Base-by-base conservation (phyloP, 140 eudicot species). In the Ambrosia hybrid region DNA sequence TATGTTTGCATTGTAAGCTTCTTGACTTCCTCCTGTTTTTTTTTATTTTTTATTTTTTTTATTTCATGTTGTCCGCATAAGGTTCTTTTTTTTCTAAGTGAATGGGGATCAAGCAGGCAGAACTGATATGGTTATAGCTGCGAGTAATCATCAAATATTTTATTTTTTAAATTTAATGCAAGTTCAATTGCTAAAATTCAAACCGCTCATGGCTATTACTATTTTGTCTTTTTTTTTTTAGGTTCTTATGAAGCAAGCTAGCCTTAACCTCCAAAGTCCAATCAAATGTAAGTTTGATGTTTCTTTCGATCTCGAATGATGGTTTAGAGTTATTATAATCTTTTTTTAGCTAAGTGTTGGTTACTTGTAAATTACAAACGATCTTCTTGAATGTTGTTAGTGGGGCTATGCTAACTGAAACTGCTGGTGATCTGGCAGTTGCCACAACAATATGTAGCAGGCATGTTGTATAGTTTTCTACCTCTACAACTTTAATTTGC, bases 401-500 rank as follows among this genome's bases (percentile, higher is more conserved):
- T 71, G 99, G 97, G 67, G 73, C 82, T 49, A 78, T 79, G 38
- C 55, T 95, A 71, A 73, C 83, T 0, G 99, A 91, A 79, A 90
- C 95, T 52, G 90, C 96, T 74, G 99, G 95, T 4, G 99, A 95
- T 85, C 85, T 91, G 56, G 97, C 99, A 37, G 85, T 91, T 73
- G 99, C 97, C 60, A 97, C 97, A 6, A 95, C 99, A 74, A 88
- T 95, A 66, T 95, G 99, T 81, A 91, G 99, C 96, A 88, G 97
- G 99, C 71, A 83, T 66, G 83, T 9, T 55, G 10, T 71, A 37
- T 33, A 52, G 33, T 70, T 51, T 30, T 43, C 15, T 64, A 33
- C 36, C n/a, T 1, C 5, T 43, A 9, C 26, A 15, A 21, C 14
- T 38, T 4, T 34, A 61, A 17, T 37, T 21, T n/a, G 30, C n/a